Percentiles rank a stretch among this genome's conserved stretches.
Evolutionary conservation across 2,329 filamentous ascomycete genomes (phyloP).

Genomic region (Calonectria pteridis): DNA sequence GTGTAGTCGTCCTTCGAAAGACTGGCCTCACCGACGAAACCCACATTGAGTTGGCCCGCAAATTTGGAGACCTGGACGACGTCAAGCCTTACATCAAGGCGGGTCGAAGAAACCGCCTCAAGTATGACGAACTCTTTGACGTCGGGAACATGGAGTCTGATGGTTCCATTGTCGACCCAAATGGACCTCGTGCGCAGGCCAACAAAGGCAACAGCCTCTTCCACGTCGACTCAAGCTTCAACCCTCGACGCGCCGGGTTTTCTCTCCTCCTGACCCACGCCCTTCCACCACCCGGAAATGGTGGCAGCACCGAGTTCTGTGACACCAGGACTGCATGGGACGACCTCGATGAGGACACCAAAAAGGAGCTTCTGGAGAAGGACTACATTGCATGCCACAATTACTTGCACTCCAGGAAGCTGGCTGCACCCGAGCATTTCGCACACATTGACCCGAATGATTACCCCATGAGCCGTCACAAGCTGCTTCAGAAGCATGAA

Average conservation of each 20-base stretch:
- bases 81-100: slow-evolving; percentile 61
- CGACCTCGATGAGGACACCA: background rate
- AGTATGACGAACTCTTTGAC: slow-evolving; percentile 67
- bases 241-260: slow-evolving; percentile 64
- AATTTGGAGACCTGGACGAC: slow-evolving; percentile 68
- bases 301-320: background rate
- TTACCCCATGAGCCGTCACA: slow-evolving; percentile 1
- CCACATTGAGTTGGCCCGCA: slow-evolving; percentile 63
- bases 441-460: slow-evolving; percentile 55
- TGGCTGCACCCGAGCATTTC: slow-evolving; percentile 63
- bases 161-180: slow-evolving; percentile 56
- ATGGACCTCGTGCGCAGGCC: slow-evolving; percentile 55
- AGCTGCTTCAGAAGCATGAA: background rate
- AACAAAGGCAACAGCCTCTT: slow-evolving; percentile 64
- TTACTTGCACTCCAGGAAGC: slow-evolving; percentile 65
- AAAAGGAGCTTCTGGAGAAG: slow-evolving; percentile 53
- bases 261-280: slow-evolving; percentile 50
- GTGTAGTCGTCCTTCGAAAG: slow-evolving; percentile 56
- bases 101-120: slow-evolving; percentile 61
- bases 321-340: slow-evolving; percentile 1
- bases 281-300: background rate
- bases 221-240: slow-evolving; percentile 68
- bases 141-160: slow-evolving; percentile 66
- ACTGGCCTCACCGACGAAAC: slow-evolving; percentile 62
- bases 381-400: slow-evolving; percentile 64